phyloP scores from a whole-genome alignment of 345 rosid genomes.

The Cochlearia excelsa region DNA sequence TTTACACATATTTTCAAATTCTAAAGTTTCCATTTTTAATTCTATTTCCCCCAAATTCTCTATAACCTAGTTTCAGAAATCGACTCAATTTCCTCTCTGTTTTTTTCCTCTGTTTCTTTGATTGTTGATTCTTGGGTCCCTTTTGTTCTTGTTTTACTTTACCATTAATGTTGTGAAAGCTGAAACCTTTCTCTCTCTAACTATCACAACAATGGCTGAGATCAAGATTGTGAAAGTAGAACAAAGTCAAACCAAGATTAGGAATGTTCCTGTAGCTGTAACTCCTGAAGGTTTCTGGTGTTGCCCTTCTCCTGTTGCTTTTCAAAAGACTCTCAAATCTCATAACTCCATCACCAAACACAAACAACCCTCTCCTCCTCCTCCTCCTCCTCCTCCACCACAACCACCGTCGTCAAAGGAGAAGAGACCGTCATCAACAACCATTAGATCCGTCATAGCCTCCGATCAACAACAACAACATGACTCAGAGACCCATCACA shows the following conservation, averaged over 20 bases:
- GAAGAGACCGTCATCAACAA: slow-evolving; percentile 50
- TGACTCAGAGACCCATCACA: slow-evolving; percentile 36
- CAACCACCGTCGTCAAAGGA: slow-evolving; percentile 46
- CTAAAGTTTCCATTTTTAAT: slow-evolving; percentile 10
- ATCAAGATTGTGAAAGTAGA: slow-evolving; percentile 68
- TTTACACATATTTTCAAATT: slow-evolving; percentile 31
- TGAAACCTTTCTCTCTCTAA: slow-evolving; percentile 1
- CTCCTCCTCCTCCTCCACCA: slow-evolving; percentile 36
- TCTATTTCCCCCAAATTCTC: background rate
- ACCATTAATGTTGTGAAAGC: slow-evolving; percentile 35
- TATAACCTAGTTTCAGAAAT: background rate
- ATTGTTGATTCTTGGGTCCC: slow-evolving; percentile 19
- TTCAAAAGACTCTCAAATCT: slow-evolving; percentile 74
- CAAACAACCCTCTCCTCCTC: slow-evolving; percentile 61
- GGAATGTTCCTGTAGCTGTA: slow-evolving; percentile 90
- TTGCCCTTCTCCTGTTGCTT: slow-evolving; percentile 90
- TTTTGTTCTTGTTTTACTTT: slow-evolving; percentile 4
- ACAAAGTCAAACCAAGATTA: slow-evolving; percentile 78
- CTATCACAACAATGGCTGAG: slow-evolving; percentile 64
- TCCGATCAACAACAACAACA: slow-evolving; percentile 49
- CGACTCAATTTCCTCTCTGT: slow-evolving; percentile 14
- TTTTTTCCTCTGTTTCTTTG: slow-evolving; percentile 1
- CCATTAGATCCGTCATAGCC: slow-evolving; percentile 50
- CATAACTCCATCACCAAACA: slow-evolving; percentile 63
- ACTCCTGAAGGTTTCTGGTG: slow-evolving; percentile 99